Evolutionary conservation across 2,329 filamentous ascomycete genomes (phyloP).

Genomic region (Byssochlamys sp.): DNA sequence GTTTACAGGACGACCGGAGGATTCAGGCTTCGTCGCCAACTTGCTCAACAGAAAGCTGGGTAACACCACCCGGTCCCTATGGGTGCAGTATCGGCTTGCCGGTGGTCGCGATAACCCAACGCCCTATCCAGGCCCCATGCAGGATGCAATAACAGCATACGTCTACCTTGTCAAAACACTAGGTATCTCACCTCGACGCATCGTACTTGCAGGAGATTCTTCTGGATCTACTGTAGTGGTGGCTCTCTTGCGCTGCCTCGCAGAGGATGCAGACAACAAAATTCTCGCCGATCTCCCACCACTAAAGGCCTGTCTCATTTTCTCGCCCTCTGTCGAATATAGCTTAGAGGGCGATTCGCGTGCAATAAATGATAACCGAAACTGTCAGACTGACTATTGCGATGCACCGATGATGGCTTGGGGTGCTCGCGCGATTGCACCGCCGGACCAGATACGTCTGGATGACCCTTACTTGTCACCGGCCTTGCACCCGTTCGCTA

Average conservation of each 20-base stretch:
- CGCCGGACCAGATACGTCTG: slow-evolving; percentile 5
- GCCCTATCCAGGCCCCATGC: slow-evolving; percentile 12
- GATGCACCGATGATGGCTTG: slow-evolving; percentile 9
- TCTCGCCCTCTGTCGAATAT: slow-evolving; percentile 10
- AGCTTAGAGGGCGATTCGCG: slow-evolving; percentile 3
- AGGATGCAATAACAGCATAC: slow-evolving; percentile 16
- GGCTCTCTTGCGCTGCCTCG: slow-evolving; percentile 13
- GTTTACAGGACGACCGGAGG: background rate
- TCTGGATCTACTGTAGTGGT: slow-evolving; percentile 12
- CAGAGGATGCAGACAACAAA: background rate
- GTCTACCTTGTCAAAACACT: slow-evolving; percentile 11
- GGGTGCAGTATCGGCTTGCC: slow-evolving; percentile 1
- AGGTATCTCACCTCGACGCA: slow-evolving; percentile 11
- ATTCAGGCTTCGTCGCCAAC: background rate
- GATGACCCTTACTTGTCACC: slow-evolving; percentile 11
- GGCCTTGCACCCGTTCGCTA: slow-evolving; percentile 9
- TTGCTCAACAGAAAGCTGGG: background rate
- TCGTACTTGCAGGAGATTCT: slow-evolving; percentile 14
- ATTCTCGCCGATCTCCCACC: background rate
- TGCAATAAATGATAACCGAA: slow-evolving; percentile 2
- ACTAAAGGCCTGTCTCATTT: slow-evolving; percentile 7
- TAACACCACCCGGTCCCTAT: background rate
- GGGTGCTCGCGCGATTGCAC: slow-evolving; percentile 9
- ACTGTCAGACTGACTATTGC: slow-evolving; percentile 8
- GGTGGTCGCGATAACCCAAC: background rate